Conservation (phyloP, 768 basidiomycete species). For the Boletus reticuloceps region DNA sequence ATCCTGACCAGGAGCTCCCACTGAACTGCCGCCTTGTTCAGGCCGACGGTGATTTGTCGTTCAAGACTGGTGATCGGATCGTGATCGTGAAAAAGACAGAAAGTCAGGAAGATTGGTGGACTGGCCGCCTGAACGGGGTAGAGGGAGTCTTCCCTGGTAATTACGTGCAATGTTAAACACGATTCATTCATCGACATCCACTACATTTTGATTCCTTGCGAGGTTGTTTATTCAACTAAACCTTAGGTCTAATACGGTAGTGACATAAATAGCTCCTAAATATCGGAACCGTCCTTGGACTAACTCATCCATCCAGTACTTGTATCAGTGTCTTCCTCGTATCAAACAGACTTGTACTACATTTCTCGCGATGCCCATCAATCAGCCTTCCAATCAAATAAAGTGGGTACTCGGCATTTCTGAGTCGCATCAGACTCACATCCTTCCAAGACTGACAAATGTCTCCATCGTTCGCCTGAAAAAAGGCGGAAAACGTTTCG, state of each 20-base stretch:
- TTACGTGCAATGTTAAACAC: conserved; percentile 29
- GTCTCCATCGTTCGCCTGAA: conserved; percentile 94
- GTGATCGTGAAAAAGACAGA: conserved; percentile 82
- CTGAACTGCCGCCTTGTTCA: conserved; percentile 24
- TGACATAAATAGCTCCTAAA: conserved; percentile 17
- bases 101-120: conserved; percentile 97
- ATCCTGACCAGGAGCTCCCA: background rate
- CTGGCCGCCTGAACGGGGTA: conserved; percentile 75
- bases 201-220: background rate
- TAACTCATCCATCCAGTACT: too few species aligned
- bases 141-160: conserved; percentile 90
- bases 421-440: background rate
- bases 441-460: conserved; percentile 75
- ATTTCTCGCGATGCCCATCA: conserved; percentile 41
- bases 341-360: too few species aligned
- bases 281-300: conserved; percentile 3
- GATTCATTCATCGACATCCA: background rate
- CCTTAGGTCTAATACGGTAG: background rate
- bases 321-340: too few species aligned
- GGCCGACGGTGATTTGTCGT: conserved; percentile 91
- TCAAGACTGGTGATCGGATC: conserved; percentile 86
- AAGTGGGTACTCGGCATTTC: conserved; percentile 47
- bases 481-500: conserved; percentile 97
- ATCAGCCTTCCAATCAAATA: conserved; percentile 89
- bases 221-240: background rate